Base-by-base conservation (phyloP, 352 stramenopile genomes). In the Achlya hypogyna region DNA sequence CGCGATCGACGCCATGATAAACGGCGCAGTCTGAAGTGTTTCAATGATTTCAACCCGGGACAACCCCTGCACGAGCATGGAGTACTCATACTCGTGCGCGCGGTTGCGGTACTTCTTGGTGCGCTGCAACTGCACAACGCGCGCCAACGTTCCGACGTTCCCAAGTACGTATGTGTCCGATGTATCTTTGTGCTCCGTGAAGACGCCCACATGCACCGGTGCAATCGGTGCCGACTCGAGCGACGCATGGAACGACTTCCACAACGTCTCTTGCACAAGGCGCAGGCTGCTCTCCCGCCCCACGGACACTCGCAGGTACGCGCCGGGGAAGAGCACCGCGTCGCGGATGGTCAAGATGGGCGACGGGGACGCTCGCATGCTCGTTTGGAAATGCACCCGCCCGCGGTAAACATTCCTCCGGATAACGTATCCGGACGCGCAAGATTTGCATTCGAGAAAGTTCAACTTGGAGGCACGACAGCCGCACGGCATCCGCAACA, bases 181-280 rank as follows among this genome's bases (percentile, higher is more conserved):
- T 14, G 71, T 53, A 25, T 51, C 43, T 65, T 54, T n/a, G 64
- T 74, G 70, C 62, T 79, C 78, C 9, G 82, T 87, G 67, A 91
- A 91, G 31, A 91, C 77, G 14, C 76, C 82, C 3, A 91, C 64
- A 34, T 77, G 72, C 5, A 91, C 73, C 23, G 81, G 82, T 35
- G 73, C 69, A 9, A 74, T 76, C 22, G 70, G 70, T n/a, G 75
- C 68, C 18, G 32, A 23, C 58, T 66, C 65, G 34, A 56, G 58
- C 10, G 53, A 66, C 80, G 86, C 51, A 72, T 53, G 64, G 68
- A 76, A 53, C 16, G 86, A 78, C 52, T 91, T 79, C 83, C 79
- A 91, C 20, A 91, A 76, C 9, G 89, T 71, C 56, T 91, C 81
- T 53, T 91, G 89, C 45, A 91, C 77, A 42, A 91, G 75, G 71